Base-by-base conservation (phyloP, 805 yeast genomes). In the Jamesozyma rosinii region DNA sequence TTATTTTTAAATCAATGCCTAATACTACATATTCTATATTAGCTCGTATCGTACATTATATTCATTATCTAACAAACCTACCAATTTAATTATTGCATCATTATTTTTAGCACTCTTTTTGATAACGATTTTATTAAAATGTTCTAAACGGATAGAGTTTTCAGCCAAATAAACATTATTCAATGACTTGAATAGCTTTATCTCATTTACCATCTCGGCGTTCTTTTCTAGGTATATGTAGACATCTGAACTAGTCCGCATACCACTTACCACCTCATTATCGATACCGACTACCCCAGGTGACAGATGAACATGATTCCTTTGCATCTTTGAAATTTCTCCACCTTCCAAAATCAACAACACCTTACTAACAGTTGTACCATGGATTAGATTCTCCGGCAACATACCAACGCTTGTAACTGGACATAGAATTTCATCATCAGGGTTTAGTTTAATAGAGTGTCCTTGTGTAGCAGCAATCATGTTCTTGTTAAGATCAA, bases 381-480 rank as follows among this genome's bases (percentile, higher is more conserved):
- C 97, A 60, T 92, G 98, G 17, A 86, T 78, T 2, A 87, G 71
- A 17, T 32, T 57, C 0, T 49, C 33, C 0, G 84, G 92, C 38
- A 77, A 66, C 33, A 30, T 30, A 0, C 60, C 66, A 1, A 35
- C 40, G 17, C 58, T 47, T n/a, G 54, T 54, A 37, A 78, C 54
- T 31, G 57, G 67, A 38, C 42, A 57, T 24, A 76, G 60, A 24
- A 71, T 69, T 14, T 72, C 70, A 18, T 66, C 71, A 24, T 68
- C 67, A 1, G 63, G 61, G 6, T 40, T 38, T 1, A 79, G 67
- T 29, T 60, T 57, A 4, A 90, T 64, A 0, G 95, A 79, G 61
- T 92, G 98, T 3, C 98, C 98, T 62, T 92, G 98, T 41, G 81
- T 81, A 3, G 98, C 97, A 57, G 97, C 77, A n/a, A 90, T 76